Evolutionary conservation across 2,329 filamentous ascomycete species (phyloP).

Genomic region (Metarhizium brunneum): DNA sequence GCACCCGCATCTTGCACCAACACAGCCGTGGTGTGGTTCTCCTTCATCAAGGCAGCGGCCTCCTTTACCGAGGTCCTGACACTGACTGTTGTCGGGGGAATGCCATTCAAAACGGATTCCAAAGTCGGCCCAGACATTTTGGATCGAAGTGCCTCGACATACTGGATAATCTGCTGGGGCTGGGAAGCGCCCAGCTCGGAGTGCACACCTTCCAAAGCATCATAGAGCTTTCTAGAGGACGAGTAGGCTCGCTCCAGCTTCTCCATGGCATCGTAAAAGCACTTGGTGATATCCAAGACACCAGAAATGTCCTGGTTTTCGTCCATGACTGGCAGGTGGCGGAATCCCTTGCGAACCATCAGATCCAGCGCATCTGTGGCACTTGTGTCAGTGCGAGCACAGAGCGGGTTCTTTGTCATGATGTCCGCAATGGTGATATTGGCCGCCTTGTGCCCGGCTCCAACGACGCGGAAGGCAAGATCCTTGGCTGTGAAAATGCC

Average conservation of each 20-base stretch:
- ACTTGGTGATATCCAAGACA: conserved; percentile 97
- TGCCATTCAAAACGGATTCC: conserved; percentile 85
- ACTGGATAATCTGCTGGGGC: conserved; percentile 97
- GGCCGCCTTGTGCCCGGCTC: conserved; percentile 77
- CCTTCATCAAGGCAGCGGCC: conserved; percentile 92
- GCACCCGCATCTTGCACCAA: conserved; percentile 93
- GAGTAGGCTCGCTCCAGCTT: conserved; percentile 96
- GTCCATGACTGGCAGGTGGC: conserved; percentile 97
- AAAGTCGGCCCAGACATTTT: conserved; percentile 98
- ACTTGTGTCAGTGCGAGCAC: conserved; percentile 93
- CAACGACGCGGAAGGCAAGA: conserved; percentile 92
- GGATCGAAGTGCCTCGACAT: conserved; percentile 85
- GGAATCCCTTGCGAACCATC: conserved; percentile 97
- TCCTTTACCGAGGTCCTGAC: conserved; percentile 95
- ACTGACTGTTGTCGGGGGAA: conserved; percentile 88
- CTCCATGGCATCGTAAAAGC: conserved; percentile 99
- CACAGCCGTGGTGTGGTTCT: conserved; percentile 95
- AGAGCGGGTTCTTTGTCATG: conserved; percentile 99
- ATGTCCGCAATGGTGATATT: conserved; percentile 94
- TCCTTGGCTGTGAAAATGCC: conserved; percentile 99
- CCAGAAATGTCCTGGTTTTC: conserved; percentile 99
- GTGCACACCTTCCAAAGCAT: conserved; percentile 94
- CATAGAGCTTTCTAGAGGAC: conserved; percentile 95
- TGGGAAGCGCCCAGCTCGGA: conserved; percentile 93
- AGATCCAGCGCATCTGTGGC: conserved; percentile 94